Percentiles rank a stretch among this genome's conserved stretches.
Evolutionary conservation across 768 basidiomycete species (phyloP).

Genomic region (Phanerodontia chrysosporium): DNA sequence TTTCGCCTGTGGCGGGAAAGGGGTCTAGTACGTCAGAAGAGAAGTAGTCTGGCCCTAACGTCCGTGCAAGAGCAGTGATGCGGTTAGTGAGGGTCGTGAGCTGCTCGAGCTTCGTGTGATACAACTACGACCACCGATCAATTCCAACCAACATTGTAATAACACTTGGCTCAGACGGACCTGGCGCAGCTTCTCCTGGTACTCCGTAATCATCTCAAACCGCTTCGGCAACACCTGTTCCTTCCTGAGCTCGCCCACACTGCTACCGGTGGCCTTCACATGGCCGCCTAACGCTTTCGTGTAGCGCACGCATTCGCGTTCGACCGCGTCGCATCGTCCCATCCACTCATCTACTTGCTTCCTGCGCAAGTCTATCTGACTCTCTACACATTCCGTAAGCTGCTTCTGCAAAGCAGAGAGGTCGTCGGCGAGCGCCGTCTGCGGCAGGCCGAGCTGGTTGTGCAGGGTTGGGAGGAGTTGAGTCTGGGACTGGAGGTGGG

Average conservation of each 20-base stretch:
- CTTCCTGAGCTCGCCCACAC: slow-evolving; percentile 65
- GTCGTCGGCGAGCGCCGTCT: slow-evolving; percentile 78
- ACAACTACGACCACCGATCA: slow-evolving; percentile 38
- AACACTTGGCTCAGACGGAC: slow-evolving; percentile 37
- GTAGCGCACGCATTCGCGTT: slow-evolving; percentile 63
- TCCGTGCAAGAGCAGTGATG: slow-evolving; percentile 52
- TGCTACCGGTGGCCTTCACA: slow-evolving; percentile 59
- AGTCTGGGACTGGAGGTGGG: slow-evolving; percentile 76
- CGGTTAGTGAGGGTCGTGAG: slow-evolving; percentile 67
- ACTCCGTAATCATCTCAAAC: slow-evolving; percentile 61
- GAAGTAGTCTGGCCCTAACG: slow-evolving; percentile 58
- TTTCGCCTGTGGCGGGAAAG: slow-evolving; percentile 38
- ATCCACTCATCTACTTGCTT: slow-evolving; percentile 79
- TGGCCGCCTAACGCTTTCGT: slow-evolving; percentile 68
- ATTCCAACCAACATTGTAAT: neutral
- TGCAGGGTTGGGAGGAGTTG: slow-evolving; percentile 80
- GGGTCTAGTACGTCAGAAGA: slow-evolving; percentile 50
- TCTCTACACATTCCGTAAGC: slow-evolving; percentile 71
- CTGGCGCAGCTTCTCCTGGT: slow-evolving; percentile 78
- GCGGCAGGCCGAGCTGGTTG: slow-evolving; percentile 77
- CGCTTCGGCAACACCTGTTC: slow-evolving; percentile 70
- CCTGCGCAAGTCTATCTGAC: slow-evolving; percentile 61
- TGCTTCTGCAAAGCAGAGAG: slow-evolving; percentile 67
- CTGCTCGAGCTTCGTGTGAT: slow-evolving; percentile 77
- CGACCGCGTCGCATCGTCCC: slow-evolving; percentile 55